Base-by-base conservation (phyloP, 345 rosid genomes). In the Viola odorata region DNA sequence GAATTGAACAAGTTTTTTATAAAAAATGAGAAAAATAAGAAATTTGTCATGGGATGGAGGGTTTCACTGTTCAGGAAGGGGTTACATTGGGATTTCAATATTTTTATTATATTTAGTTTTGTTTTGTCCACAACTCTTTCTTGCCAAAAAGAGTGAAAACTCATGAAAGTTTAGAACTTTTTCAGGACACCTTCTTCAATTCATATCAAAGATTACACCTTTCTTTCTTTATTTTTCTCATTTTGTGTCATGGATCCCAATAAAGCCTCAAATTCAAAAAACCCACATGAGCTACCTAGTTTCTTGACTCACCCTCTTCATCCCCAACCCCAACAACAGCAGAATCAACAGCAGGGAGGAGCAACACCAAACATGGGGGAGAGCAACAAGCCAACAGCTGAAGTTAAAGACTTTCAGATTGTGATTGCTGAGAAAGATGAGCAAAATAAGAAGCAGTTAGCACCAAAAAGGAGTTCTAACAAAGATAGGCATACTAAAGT, bases 401-500 rank as follows among this genome's bases (percentile, higher is more conserved):
- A 85, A 75, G 60, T 85, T 65, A 87, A 87, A 72, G 95, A 85
- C 71, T 85, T 85, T 49, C 88, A 90, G 85, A 83, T 85, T 77
- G 78, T 75, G 54, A 73, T 77, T 23, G 81, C 92, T 39, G 91
- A 89, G 50, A 87, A 87, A 70, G 87, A 80, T 60, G 81, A 71
- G 15, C 78, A 75, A 50, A 81, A 23, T 23, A 23, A 75, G 70
- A 78, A 88, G 73, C 78, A 60, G 17, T 79, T 86, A 14, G 96
- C 82, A 3, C 95, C 98, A 4, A 91, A 91, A 69, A 80, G 98
- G 67, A 89, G 79, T 76, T 86, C 98, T 5, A 91, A 91, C 82
- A 91, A 89, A 69, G 98, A 91, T 77, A 80, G 98, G 47, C 98
- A 91, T 73, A 91, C 89, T 50, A 91, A 91, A 68, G 98, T 91